Base-by-base conservation (phyloP, 1,139 yeast species). In the Pneumocystis jirovecii region DNA sequence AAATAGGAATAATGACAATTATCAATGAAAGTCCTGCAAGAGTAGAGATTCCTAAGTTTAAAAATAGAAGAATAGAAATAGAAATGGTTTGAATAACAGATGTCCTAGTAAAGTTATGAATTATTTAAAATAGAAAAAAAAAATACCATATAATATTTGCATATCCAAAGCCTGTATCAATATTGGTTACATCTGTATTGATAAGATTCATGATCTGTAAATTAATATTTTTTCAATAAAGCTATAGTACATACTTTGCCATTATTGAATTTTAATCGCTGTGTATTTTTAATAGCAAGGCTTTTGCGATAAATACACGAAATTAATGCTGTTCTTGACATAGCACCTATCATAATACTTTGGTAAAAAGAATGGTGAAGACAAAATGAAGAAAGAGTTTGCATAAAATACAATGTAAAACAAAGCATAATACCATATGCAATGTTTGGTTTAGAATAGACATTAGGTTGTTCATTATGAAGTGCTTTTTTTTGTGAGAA, bases 181-280 rank as follows among this genome's bases (percentile, higher is more conserved):
- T n/a, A 40, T 31, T 62, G 21, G 25, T n/a, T 7, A n/a, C 45
- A 44, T 40, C 35, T 7, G 61, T 42, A 44, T 7, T 59, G 37
- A 40, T 25, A 15, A 45, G 31, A 60, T 21, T 39, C 57, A 62
- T 21, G 39, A 63, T 63, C 96, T 59, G 89, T 81, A 72, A 96
- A 82, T 37, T 91, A 83, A 66, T 89, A 79, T 73, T 89, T 96
- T 1, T 95, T 85, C 17, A 93, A 86, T 75, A 89, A 75, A 17
- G 88, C 85, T 1, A 95, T 87, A 66, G 21, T 50, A 25, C 17
- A 50, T 50, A 89, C 80, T 68, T 81, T 82, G 67, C 95, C 87
- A 34, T 82, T 78, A 0, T 95, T 83, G 72, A 76, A 87, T 66
- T 79, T 77, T 70, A 82, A 82, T 65, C 82, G 80, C 1, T 93